phyloP scores from a whole-genome alignment of 2,329 filamentous ascomycete species.

The Ceratocystis alfenasii region DNA sequence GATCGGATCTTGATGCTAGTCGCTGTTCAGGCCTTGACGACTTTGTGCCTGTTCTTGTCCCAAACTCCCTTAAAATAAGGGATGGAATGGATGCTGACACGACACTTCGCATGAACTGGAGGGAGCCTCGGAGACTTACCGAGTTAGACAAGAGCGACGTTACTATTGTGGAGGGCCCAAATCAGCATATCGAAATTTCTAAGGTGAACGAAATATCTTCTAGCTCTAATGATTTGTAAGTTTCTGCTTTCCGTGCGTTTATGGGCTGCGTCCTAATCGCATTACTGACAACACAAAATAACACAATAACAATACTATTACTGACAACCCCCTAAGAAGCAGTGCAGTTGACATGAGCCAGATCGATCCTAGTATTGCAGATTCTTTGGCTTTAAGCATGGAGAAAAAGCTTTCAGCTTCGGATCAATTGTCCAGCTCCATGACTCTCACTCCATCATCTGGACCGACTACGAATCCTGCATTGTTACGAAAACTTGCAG shows the following conservation, averaged over 20 bases:
- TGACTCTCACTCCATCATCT: neutral
- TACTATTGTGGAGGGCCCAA: neutral
- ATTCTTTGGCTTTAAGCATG: neutral
- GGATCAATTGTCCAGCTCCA: neutral
- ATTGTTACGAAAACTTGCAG: slow-evolving; percentile 41
- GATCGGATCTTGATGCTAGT: slow-evolving; percentile 13
- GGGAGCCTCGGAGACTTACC: slow-evolving; percentile 4
- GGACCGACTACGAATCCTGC: slow-evolving; percentile 29
- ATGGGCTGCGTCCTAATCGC: too few relatives aligned
- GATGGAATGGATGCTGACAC: slow-evolving; percentile 19
- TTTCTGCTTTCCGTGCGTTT: slow-evolving; percentile 29
- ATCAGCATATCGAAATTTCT: neutral
- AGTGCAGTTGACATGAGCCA: neutral
- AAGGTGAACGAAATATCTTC: slow-evolving; percentile 3
- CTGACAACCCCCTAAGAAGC: neutral
- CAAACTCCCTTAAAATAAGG: slow-evolving; percentile 17
- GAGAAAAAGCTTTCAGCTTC: neutral
- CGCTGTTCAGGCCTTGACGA: slow-evolving; percentile 12
- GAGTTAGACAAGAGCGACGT: neutral
- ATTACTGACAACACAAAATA: neutral
- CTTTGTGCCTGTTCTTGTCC: slow-evolving; percentile 17
- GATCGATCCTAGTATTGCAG: neutral
- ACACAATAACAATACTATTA: neutral
- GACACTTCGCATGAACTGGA: slow-evolving; percentile 20
- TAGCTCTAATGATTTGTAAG: neutral